A percentile compares a stretch with the other conserved stretches of the same genome.
Evolutionary conservation across 441 rosid species (phyloP).

Genomic region (California macrophylla): DNA sequence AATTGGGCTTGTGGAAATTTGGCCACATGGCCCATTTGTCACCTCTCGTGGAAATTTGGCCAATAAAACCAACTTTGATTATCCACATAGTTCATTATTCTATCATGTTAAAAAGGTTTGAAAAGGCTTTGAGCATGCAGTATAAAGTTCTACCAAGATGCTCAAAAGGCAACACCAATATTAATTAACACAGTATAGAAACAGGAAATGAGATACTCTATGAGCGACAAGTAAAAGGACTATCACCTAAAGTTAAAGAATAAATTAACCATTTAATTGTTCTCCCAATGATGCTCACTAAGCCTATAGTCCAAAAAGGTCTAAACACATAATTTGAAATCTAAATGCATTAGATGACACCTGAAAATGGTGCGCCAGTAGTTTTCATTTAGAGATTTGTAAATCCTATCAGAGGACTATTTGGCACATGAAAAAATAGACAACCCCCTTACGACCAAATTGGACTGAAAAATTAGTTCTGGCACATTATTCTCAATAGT

Average conservation of each 20-base stretch:
- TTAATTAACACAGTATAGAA: neutral
- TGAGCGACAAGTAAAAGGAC: too few relatives aligned
- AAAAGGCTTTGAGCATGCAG: too few relatives aligned
- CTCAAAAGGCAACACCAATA: neutral
- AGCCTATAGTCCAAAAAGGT: neutral
- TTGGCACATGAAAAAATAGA: neutral
- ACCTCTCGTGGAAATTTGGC: too few relatives aligned
- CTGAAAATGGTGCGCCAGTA: neutral
- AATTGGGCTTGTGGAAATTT: too few relatives aligned
- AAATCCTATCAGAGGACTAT: neutral
- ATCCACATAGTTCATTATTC: too few relatives aligned
- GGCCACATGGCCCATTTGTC: too few relatives aligned
- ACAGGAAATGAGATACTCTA: too few relatives aligned
- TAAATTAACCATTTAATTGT: too few relatives aligned
- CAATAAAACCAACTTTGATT: neutral
- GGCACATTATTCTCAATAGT: neutral
- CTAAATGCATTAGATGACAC: neutral
- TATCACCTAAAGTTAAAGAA: neutral
- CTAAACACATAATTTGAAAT: neutral
- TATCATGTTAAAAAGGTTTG: too few relatives aligned
- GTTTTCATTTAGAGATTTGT: neutral
- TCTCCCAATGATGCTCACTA: neutral
- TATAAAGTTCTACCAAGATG: too few relatives aligned
- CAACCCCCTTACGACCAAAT: neutral
- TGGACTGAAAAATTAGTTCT: constrained; percentile 2